phyloP scores from a whole-genome alignment of 257 asterid genomes.

The Solanum dulcamara region DNA sequence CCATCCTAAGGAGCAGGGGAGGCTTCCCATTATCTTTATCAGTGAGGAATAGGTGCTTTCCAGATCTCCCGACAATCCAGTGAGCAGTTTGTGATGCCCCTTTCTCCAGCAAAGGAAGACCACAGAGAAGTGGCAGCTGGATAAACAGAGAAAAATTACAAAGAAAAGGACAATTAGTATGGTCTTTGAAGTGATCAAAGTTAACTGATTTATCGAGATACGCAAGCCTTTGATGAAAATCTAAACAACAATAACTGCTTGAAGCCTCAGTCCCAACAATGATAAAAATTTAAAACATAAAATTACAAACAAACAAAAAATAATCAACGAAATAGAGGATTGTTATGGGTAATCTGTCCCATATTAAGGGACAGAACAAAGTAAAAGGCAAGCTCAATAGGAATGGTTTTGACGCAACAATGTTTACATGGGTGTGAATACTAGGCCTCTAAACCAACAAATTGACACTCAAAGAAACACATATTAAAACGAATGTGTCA shows the following conservation, averaged over 20 bases:
- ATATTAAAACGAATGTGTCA: not conserved
- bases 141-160: not conserved
- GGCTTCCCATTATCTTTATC: conserved; percentile 66
- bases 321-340: not conserved
- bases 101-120: conserved; percentile 79
- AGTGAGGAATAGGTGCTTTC: conserved; percentile 86
- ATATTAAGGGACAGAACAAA: not conserved
- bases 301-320: not conserved
- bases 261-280: not conserved
- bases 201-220: not conserved
- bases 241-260: not conserved
- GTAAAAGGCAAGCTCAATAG: not conserved
- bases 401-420: not conserved
- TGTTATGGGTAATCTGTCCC: not conserved
- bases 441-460: not conserved
- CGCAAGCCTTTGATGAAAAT: not conserved
- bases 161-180: not conserved
- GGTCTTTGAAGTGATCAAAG: not conserved
- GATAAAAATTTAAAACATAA: not conserved
- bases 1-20: conserved; percentile 82
- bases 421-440: not conserved
- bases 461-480: not conserved
- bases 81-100: conserved; percentile 76
- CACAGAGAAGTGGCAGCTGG: conserved; percentile 86
- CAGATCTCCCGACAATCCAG: conserved; percentile 85